A percentile compares a stretch with the other conserved stretches of the same genome.
Conservation (phyloP, 163 green algal species). For the Botryococcus braunii region DNA sequence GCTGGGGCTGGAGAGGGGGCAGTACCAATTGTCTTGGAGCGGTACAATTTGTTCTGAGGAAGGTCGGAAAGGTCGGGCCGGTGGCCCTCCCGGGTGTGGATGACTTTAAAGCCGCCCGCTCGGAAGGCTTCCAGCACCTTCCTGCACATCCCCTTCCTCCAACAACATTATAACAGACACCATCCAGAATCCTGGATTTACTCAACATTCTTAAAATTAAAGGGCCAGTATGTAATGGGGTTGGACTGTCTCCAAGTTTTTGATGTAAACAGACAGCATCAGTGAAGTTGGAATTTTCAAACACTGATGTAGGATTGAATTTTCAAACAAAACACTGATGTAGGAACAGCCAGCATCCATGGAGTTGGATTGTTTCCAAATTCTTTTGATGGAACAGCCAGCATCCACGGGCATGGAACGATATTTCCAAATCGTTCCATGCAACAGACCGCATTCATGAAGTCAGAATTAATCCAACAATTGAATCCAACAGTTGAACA, state of each 20-base stretch:
- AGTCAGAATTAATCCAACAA: too few species aligned
- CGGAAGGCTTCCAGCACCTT: slow-evolving; percentile 29
- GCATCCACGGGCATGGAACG: too few species aligned
- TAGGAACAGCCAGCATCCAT: too few species aligned
- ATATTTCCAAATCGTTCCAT: too few species aligned
- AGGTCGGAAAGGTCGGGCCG: slow-evolving; percentile 46
- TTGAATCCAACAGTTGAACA: too few species aligned
- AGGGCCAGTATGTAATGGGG: background rate
- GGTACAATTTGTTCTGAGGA: slow-evolving; percentile 56
- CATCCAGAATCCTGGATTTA: too few species aligned
- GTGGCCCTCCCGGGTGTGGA: slow-evolving; percentile 65
- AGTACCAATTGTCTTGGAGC: too few species aligned
- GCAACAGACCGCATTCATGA: too few species aligned
- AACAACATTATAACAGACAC: too few species aligned
- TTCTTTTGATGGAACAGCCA: too few species aligned
- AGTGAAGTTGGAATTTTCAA: background rate
- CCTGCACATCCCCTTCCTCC: slow-evolving; percentile 4
- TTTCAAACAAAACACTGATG: background rate
- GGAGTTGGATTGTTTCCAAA: too few species aligned
- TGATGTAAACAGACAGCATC: background rate
- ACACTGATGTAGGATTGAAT: background rate
- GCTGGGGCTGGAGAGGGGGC: too few species aligned
- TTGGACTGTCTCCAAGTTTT: background rate
- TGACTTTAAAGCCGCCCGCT: slow-evolving; percentile 29
- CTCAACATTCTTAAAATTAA: background rate